These are phyloP conservation scores for Skeletonema tropicum DNA, from an alignment of 108 stramenopile genomes.

Conservation along the genomic window DNA sequence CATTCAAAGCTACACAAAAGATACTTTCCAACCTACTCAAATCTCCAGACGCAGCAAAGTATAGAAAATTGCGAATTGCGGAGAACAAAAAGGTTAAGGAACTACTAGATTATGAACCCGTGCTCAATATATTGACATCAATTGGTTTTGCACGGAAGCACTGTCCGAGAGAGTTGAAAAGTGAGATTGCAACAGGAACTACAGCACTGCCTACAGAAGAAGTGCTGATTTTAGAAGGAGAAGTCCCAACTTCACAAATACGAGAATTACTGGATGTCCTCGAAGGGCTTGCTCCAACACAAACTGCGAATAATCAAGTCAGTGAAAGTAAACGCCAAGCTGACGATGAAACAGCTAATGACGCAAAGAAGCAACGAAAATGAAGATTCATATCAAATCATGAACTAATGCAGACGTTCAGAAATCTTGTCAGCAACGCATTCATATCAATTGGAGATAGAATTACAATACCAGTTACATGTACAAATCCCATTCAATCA, in stretches of 20 bases:
- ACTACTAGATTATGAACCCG: conserved; percentile 21
- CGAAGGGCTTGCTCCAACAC: conserved; percentile 5
- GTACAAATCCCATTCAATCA: not conserved
- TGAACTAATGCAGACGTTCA: not conserved
- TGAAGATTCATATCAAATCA: not conserved
- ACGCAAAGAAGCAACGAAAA: not conserved
- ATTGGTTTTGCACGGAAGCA: conserved; percentile 13
- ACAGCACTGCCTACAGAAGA: conserved; percentile 15
- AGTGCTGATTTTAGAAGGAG: conserved; percentile 22
- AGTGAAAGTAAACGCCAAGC: not conserved
- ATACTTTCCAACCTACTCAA: conserved; percentile 18
- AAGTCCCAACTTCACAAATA: conserved; percentile 9
- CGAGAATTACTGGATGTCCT: conserved; percentile 17
- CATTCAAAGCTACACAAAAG: conserved; percentile 15
- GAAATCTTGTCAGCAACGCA: not conserved
- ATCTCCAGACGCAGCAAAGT: conserved; percentile 20
- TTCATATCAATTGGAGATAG: not conserved
- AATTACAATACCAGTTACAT: not conserved
- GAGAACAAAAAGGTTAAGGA: conserved; percentile 27
- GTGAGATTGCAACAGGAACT: conserved; percentile 1
- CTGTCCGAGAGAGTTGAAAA: not conserved
- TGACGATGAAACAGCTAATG: not conserved
- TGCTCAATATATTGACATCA: conserved; percentile 24
- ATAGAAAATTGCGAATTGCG: conserved; percentile 8
- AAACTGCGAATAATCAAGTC: not conserved